A percentile compares a stretch with the other conserved stretches of the same genome.
These are phyloP conservation scores for Thermochaetoides dissita DNA, from an alignment of 2,329 filamentous ascomycete genomes.

Conservation along the genomic window DNA sequence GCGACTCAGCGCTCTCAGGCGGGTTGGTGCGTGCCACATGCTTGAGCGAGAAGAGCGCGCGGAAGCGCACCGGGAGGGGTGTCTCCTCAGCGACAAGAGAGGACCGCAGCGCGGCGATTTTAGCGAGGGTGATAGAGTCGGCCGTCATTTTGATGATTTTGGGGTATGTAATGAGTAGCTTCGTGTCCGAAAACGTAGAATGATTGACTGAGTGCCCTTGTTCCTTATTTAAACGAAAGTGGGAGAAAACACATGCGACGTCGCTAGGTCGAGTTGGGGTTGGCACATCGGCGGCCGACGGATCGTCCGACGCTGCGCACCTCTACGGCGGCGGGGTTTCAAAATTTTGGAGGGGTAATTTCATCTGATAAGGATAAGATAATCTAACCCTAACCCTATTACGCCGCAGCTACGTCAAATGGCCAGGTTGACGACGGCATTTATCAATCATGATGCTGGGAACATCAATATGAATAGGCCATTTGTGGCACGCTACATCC, in stretches of 20 bases:
- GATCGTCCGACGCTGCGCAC: too few species aligned
- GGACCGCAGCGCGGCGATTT: constrained; percentile 52
- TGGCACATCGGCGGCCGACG: background rate
- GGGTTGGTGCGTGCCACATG: constrained; percentile 57
- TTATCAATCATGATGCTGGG: too few species aligned
- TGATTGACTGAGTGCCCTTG: too few species aligned
- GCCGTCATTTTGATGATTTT: constrained; percentile 5
- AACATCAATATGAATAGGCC: too few species aligned
- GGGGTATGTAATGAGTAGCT: background rate
- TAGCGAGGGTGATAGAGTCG: constrained; percentile 18
- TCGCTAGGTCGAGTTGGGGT: background rate
- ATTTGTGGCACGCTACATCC: too few species aligned
- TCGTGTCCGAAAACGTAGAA: too few species aligned
- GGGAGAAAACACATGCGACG: too few species aligned
- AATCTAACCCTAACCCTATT: constrained; percentile 4
- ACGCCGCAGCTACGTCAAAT: too few species aligned
- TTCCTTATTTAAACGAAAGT: background rate
- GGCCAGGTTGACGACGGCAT: too few species aligned
- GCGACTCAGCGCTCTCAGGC: constrained; percentile 36
- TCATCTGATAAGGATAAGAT: constrained; percentile 12
- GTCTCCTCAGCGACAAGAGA: constrained; percentile 68
- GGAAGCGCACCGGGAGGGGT: constrained; percentile 78
- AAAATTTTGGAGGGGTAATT: constrained; percentile 15
- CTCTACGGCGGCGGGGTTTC: constrained; percentile 6
- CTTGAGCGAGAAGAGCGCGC: constrained; percentile 94